A percentile compares a stretch with the other conserved stretches of the same genome.
Conservation (phyloP, 306 rosid genomes). For the Corylus heterophylla region DNA sequence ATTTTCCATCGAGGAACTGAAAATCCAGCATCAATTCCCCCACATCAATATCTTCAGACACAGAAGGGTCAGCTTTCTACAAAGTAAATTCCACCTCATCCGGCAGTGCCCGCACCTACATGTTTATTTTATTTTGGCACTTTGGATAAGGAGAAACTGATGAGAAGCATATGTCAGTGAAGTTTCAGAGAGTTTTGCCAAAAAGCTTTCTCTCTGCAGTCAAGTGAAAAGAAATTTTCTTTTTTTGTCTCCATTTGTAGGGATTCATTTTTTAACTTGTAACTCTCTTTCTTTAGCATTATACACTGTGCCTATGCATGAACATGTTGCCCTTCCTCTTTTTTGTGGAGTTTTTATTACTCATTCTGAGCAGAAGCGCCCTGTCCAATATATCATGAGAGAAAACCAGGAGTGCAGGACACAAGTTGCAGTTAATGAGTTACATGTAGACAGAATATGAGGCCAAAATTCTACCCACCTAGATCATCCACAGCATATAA, state of each 20-base stretch:
- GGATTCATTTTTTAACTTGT: background rate
- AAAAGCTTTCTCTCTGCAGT: background rate
- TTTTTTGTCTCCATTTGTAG: background rate
- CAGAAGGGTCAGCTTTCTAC: background rate
- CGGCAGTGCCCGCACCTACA: background rate
- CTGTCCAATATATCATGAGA: background rate
- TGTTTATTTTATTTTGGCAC: background rate
- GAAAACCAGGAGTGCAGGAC: background rate
- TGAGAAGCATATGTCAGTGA: background rate
- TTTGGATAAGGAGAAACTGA: background rate
- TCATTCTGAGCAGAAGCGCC: too few relatives aligned
- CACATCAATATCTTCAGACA: slow-evolving; percentile 1
- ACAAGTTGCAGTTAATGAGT: background rate
- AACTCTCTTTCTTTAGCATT: background rate
- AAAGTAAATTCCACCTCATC: background rate
- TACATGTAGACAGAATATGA: background rate
- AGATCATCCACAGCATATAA: background rate
- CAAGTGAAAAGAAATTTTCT: background rate
- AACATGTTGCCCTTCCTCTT: background rate
- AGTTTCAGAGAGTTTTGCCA: background rate
- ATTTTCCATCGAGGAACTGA: background rate
- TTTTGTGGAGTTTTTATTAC: background rate
- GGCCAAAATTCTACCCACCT: background rate
- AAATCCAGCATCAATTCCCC: background rate
- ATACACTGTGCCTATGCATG: background rate